These are phyloP conservation scores for Aspergillus sp. DNA, from an alignment of 2,329 filamentous ascomycete species.

Conservation along the genomic window DNA sequence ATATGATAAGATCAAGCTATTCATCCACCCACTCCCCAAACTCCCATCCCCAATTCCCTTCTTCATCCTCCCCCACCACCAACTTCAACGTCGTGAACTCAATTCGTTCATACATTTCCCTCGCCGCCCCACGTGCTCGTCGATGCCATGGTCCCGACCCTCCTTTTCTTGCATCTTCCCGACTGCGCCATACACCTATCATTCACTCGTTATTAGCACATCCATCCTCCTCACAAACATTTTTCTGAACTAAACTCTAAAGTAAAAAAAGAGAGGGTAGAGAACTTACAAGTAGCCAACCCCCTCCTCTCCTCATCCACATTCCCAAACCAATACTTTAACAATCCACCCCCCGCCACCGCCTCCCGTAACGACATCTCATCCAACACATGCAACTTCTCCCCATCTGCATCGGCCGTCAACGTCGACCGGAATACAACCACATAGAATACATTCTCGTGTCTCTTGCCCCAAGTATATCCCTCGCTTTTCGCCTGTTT, in stretches of 20 bases:
- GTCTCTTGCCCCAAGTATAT: constrained; percentile 58
- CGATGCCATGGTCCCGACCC: constrained; percentile 60
- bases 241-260: background rate
- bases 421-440: constrained; percentile 81
- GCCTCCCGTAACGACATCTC: constrained; percentile 79
- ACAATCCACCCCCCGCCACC: constrained; percentile 72
- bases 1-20: background rate
- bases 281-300: constrained; percentile 71
- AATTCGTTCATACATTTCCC: constrained; percentile 61
- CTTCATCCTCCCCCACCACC: constrained; percentile 64
- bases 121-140: constrained; percentile 53
- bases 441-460: constrained; percentile 67
- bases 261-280: background rate
- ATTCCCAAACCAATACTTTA: constrained; percentile 92
- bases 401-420: constrained; percentile 65
- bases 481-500: constrained; percentile 52
- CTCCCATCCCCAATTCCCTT: constrained; percentile 57
- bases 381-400: constrained; percentile 71
- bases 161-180: constrained; percentile 62
- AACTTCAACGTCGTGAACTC: constrained; percentile 67
- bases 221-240: background rate
- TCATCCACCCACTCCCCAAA: constrained; percentile 57
- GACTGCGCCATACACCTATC: constrained; percentile 65
- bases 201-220: too few species aligned
- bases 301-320: constrained; percentile 72